Base-by-base conservation (phyloP, 768 basidiomycete genomes). In the Plicaturopsis crispa region DNA sequence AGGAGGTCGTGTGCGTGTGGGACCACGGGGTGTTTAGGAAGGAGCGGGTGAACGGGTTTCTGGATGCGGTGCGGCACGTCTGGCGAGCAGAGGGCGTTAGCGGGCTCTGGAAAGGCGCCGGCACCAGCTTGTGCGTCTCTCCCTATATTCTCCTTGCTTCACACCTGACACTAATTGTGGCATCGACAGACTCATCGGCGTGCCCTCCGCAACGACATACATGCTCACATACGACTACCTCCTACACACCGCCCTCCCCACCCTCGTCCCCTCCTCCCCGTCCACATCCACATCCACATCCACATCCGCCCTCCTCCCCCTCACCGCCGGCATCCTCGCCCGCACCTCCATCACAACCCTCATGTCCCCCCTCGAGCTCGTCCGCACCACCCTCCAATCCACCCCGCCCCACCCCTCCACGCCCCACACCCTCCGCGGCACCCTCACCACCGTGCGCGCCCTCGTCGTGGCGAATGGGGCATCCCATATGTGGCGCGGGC, bases 141-240 rank as follows among this genome's bases (percentile, higher is more conserved):
- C 31, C 36, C 22, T 30, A 28, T 14, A 28, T 8, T 8, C 8
- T 28, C 8, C 26, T 28, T 28, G 26, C 10, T 33, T 26, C 21
- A 17, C 30, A 32, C 46, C 43, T 57, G 42, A 38, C 41, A 16
- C 39, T 45, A 46, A 41, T 20, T 36, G n/a, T n/a, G 17, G 6
- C 20, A 36, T 16, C 24, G 5, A 4, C 45, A 93, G 92, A 36
- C 57, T 90, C 26, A 91, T 98, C 52, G 82, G 86, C 22, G 88
- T 98, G 17, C 96, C 96, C 0, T 84, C 92, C 0, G 78, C 92
- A 28, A 89, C 92, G 35, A 70, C 80, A 21, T 98, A 99, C 60
- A 99, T 99, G 77, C 70, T 98, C 42, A 89, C 89, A 14, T 98
- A 98, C 57, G 93, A 97, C 60, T 78, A 88, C 56, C 75, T 97